Evolutionary conservation across 305 asterid species (phyloP), one percentile per base, ranked within the genome.

Genomic region (Stenogyne calaminthoides): DNA sequence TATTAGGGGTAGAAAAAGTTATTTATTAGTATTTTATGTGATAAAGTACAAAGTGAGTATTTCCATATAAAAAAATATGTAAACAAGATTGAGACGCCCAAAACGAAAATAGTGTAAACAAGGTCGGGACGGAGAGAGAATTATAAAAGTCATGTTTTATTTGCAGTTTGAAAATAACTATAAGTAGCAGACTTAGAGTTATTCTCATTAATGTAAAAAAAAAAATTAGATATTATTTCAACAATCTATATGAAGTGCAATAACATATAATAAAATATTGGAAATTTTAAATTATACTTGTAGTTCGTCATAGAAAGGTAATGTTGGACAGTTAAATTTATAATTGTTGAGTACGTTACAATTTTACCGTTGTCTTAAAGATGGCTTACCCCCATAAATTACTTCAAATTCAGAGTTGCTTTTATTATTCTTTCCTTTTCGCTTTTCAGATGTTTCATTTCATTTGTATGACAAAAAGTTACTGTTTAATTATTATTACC

Each of bases 361-460:
- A 69, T 64, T n/a, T 9, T 49, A 75, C 74, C 80, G 71, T 75
- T 79, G 63, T 39, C 46, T 20, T 58, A 70, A 74, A 70, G 83
- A 72, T 63, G 76, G 40, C 37, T 67, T 62, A 32, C 4, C 69
- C 64, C 8, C 49, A 62, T 49, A 39, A 40, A 70, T 15, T 63
- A 58, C 29, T 4, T 64, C 14, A 73, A 66, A 44, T 74, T 51
- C 36, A 54, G n/a, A 49, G 70, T 36, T 64, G 61, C 60, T 69
- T 16, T 73, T 42, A 39, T 19, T 32, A n/a, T 36, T 15, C 22
- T 61, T 39, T 6, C 70, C 36, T 67, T 72, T 66, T 27, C 55
- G 44, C 61, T 77, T 49, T 54, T 59, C 81, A 66, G 27, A 32
- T 40, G 60, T 19, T 54, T 59, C 70, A 77, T 71, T 56, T 72